Base-by-base conservation (phyloP, 129 eudicot genomes). In the Flaveria trinervia region DNA sequence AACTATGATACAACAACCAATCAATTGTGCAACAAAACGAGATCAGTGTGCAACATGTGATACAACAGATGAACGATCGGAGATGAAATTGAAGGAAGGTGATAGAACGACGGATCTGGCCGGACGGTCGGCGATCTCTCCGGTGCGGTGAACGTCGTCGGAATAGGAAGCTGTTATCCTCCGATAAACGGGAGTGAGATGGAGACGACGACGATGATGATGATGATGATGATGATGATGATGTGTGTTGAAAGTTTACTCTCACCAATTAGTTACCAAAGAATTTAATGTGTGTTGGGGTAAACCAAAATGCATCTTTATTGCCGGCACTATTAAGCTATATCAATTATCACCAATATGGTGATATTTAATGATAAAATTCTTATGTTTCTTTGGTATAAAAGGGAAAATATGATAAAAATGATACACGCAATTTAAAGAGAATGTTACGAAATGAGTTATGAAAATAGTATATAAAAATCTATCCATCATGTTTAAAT, bases 101-200 rank as follows among this genome's bases (percentile, higher is more conserved):
- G 64, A 52, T 71, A 52, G 30, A 60, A 50, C 9, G 17, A 18
- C 39, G 68, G 77, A 72, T 54, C 68, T 33, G 77, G 33, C 14
- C 30, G 46, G 62, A 44, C 9, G 48, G 68, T 39, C 6, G 45
- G 17, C 15, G 78, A 72, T 79, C 83, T 41, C 83, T 62, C 73
- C 83, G 73, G 83, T 39, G 62, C 73, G 59, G 17, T 55, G 71
- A 1, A 41, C 55, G 71, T 28, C 64, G 82, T 13, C 25, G 82
- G 73, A 65, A 79, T 13, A 17, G 82, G 73, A 65, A 79, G 64
- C 72, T 71, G 68, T 72, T 22, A n/a, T 52, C 65, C 71, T 79
- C 59, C 73, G 71, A 54, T 55, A 72, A 79, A 79, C 83, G 78
- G 83, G 78, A 72, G 73, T 55, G 25, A 71, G 54, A 36, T 7